Percentiles rank a stretch among this genome's conserved stretches.
Evolutionary conservation across 208 protist genomes (phyloP).

Genomic region (Acanthamoeba royreba): DNA sequence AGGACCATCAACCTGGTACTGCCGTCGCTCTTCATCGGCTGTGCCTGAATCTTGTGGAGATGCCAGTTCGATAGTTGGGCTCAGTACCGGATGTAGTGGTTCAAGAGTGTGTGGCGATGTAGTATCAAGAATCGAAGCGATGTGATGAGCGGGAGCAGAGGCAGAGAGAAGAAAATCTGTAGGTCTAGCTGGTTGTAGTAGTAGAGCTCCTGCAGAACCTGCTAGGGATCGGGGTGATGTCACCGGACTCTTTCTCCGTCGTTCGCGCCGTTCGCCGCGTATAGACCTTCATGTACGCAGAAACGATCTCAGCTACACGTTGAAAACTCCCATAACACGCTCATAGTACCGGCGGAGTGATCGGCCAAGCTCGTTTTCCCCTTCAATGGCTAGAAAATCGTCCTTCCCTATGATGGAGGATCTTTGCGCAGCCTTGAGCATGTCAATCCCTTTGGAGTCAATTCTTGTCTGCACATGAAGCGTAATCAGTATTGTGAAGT

Average conservation of each 20-base stretch:
- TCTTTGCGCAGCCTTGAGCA: not conserved
- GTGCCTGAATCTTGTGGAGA: not conserved
- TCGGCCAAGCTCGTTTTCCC: not conserved
- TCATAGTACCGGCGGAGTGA: not conserved
- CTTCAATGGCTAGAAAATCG: not conserved
- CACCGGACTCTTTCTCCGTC: not conserved
- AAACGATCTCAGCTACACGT: not conserved
- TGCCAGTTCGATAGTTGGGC: too few species aligned
- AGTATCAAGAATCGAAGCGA: not conserved
- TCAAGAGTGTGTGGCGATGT: not conserved
- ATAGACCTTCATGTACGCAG: not conserved
- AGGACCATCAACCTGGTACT: not conserved
- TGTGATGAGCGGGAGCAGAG: not conserved
- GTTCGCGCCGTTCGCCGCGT: not conserved
- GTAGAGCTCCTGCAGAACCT: not conserved
- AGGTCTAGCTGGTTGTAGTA: not conserved
- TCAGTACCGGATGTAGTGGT: too few species aligned
- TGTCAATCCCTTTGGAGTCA: not conserved
- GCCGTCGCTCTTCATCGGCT: not conserved
- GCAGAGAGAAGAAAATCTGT: not conserved
- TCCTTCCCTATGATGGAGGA: not conserved
- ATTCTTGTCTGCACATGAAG: not conserved
- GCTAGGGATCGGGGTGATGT: not conserved
- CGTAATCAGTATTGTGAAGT: not conserved
- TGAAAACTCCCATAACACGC: not conserved